These are phyloP conservation scores for Spizellomyces punctatus DNA, from an alignment of 192 early-diverging fungal species.

Conservation along the genomic window DNA sequence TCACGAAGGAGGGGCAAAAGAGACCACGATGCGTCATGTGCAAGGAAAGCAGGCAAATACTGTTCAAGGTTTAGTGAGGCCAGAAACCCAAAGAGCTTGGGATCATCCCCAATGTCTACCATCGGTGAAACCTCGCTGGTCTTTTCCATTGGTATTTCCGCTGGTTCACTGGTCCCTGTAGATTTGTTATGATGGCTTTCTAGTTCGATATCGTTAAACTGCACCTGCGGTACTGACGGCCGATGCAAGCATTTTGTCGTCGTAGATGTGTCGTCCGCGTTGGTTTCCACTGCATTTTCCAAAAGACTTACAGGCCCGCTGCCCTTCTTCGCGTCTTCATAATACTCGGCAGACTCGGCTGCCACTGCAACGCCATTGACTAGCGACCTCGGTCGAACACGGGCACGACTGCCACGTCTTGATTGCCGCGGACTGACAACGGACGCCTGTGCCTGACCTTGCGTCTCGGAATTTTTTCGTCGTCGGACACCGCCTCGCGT, in stretches of 20 bases:
- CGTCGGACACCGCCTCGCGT: constrained; percentile 17
- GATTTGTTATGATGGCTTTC: neutral
- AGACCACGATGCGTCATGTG: constrained; percentile 10
- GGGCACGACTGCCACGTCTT: neutral
- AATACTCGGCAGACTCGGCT: neutral
- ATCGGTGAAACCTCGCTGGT: neutral
- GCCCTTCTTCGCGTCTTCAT: neutral
- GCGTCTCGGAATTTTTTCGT: constrained; percentile 15
- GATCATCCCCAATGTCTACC: neutral
- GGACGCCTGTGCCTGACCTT: neutral
- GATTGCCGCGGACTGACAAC: neutral
- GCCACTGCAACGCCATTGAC: neutral
- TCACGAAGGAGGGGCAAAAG: constrained; percentile 21
- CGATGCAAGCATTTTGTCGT: neutral
- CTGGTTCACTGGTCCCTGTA: neutral
- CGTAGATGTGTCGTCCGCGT: neutral
- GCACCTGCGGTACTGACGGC: neutral
- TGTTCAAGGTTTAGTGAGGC: constrained; percentile 10
- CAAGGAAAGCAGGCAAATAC: constrained; percentile 6
- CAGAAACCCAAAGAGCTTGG: constrained; percentile 11
- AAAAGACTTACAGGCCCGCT: neutral
- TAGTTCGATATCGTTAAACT: constrained; percentile 1
- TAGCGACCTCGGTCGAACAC: neutral
- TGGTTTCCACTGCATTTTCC: neutral
- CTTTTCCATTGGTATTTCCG: neutral